A percentile compares a stretch with the other conserved stretches of the same genome.
phyloP scores from a whole-genome alignment of 805 yeast genomes.

The Zygotorulaspora chibaensis region DNA sequence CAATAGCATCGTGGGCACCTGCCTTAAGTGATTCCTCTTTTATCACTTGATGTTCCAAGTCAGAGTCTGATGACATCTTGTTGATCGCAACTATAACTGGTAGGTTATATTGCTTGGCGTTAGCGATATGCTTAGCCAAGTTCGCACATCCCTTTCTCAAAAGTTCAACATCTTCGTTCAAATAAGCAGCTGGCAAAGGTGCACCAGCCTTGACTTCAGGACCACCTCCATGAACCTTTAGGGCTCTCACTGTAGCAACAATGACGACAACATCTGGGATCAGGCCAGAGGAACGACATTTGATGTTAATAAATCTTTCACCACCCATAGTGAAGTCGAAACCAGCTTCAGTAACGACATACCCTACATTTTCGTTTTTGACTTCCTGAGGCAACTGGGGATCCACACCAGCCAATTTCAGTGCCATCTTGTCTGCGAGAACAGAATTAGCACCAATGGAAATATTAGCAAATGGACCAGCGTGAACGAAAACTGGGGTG shows the following conservation, averaged over 20 bases:
- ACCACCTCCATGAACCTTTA: conserved; percentile 85
- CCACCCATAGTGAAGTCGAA: conserved; percentile 92
- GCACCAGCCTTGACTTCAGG: conserved; percentile 86
- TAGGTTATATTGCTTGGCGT: conserved; percentile 66
- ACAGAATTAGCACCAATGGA: conserved; percentile 85
- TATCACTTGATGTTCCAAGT: conserved; percentile 62
- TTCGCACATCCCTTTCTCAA: conserved; percentile 68
- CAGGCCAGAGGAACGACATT: conserved; percentile 76
- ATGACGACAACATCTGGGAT: conserved; percentile 73
- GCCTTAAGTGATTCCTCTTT: conserved; percentile 65
- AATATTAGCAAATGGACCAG: conserved; percentile 86
- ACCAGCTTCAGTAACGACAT: conserved; percentile 84
- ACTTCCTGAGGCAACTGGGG: conserved; percentile 41
- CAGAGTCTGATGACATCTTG: conserved; percentile 70
- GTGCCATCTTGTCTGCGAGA: conserved; percentile 76
- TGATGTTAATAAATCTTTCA: conserved; percentile 78
- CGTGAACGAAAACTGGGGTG: conserved; percentile 82
- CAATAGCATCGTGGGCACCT: conserved; percentile 76
- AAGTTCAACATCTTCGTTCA: conserved; percentile 64
- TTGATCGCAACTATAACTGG: conserved; percentile 82
- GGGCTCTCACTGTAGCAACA: conserved; percentile 81
- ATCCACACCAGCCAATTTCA: conserved; percentile 68
- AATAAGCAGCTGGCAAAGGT: conserved; percentile 67
- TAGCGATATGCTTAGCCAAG: conserved; percentile 70
- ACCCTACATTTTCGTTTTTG: conserved; percentile 55